A percentile compares a stretch with the other conserved stretches of the same genome.
Conservation (phyloP, 148 eudicot genomes). For the Persicaria maculosa region DNA sequence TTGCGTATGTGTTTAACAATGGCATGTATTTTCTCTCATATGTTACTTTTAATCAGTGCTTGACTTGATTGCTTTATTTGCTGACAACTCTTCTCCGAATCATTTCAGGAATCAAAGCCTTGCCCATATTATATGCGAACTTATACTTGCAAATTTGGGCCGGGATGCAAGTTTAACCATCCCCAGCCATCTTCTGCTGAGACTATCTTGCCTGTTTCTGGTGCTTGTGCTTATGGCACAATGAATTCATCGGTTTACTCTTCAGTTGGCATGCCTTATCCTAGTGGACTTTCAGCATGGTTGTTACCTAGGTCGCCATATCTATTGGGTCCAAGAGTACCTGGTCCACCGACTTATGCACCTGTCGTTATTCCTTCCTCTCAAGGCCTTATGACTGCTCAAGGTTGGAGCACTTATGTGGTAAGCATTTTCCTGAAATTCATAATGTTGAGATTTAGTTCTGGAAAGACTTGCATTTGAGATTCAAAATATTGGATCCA, state of each 20-base stretch:
- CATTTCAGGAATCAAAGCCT: constrained; percentile 3
- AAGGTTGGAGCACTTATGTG: constrained; percentile 19
- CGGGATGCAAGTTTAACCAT: constrained; percentile 16
- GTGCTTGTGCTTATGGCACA: background rate
- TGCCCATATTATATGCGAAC: constrained; percentile 15
- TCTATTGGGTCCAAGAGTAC: constrained; percentile 9
- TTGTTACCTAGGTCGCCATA: constrained; percentile 3
- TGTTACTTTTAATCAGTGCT: background rate
- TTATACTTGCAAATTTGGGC: constrained; percentile 15
- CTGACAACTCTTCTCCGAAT: background rate
- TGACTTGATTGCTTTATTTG: background rate
- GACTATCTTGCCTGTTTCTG: background rate
- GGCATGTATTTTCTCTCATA: background rate
- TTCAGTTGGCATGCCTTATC: constrained; percentile 3
- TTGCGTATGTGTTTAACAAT: background rate
- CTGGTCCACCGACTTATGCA: constrained; percentile 3
- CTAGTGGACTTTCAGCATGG: constrained; percentile 17
- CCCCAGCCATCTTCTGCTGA: constrained; percentile 13
- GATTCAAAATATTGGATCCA: background rate
- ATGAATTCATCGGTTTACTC: constrained; percentile 8
- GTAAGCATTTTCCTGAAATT: background rate
- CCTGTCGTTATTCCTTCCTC: background rate
- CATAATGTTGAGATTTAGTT: background rate
- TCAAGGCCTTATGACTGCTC: constrained; percentile 11
- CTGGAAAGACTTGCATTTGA: background rate